Base-by-base conservation (phyloP, 2,329 filamentous ascomycete species). In the Colletotrichum truncatum region DNA sequence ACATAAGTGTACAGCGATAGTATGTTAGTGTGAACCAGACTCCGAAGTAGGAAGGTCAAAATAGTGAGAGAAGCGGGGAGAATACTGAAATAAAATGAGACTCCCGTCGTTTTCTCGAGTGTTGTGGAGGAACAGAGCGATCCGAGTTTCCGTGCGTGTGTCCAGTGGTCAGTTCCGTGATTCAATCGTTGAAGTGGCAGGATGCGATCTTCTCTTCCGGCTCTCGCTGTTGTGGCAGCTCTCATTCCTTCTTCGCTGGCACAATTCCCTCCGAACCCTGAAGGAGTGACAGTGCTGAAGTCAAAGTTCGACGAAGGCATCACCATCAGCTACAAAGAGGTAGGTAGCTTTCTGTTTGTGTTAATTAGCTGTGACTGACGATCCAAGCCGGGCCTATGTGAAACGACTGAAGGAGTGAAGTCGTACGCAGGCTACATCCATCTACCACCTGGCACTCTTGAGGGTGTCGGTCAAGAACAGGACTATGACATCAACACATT, bases 361-460 rank as follows among this genome's bases (percentile, higher is more conserved):
- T 6, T 4, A 4, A 39, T 6, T 7, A n/a, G 18, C n/a, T n/a
- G n/a, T 4, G 3, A 16, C 48, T 64, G 11, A 66, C 30, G 4
- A 8, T 0, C 36, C 12, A 36, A 82, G 88, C 85, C 52, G 87
- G 87, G 74, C 77, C 80, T 68, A 86, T 88, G 52, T 79, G 83
- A 57, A 86, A 88, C 73, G 60, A 80, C 55, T 76, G 80, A 21
- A 82, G 89, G 75, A 80, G 87, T 76, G 84, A 90, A 74, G 87
- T 87, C 74, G 79, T 90, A 86, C 73, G 81, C 85, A 9, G 88
- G 88, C 69, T 89, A 89, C 79, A 83, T 90, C 43, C 80, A 80
- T 57, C 74, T 89, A 16, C 83, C 85, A 0, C 68, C 85, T 1
- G 65, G 70, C 1, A 66, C 70, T 8, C 66, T 72, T 2, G 59